phyloP scores from a whole-genome alignment of 2,329 filamentous ascomycete genomes.

The Beauveria pseudobassiana region DNA sequence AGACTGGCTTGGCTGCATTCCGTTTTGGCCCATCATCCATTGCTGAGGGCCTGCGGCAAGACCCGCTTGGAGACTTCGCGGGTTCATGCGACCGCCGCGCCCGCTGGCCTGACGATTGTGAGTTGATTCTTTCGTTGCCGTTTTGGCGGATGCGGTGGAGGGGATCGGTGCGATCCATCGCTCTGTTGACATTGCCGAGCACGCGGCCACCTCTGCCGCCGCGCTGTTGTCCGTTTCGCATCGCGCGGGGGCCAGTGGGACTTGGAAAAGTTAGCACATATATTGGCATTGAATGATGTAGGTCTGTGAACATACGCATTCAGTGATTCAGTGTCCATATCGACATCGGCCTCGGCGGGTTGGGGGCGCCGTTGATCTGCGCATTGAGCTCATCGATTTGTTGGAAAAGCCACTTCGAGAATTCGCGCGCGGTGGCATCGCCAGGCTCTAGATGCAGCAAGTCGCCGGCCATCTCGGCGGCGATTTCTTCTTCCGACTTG shows the following conservation, averaged over 20 bases:
- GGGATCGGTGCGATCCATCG: slow-evolving; percentile 72
- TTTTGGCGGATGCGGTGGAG: slow-evolving; percentile 72
- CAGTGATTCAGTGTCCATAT: slow-evolving; percentile 61
- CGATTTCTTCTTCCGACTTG: slow-evolving; percentile 85
- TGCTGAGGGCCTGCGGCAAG: slow-evolving; percentile 30
- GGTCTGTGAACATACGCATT: slow-evolving; percentile 48
- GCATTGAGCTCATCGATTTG: slow-evolving; percentile 64
- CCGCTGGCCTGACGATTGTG: slow-evolving; percentile 57
- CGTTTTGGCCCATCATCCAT: slow-evolving; percentile 38
- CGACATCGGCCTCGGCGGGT: slow-evolving; percentile 25
- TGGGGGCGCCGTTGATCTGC: slow-evolving; percentile 46
- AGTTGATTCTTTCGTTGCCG: slow-evolving; percentile 73
- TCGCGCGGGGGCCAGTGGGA: slow-evolving; percentile 89
- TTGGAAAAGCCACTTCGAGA: slow-evolving; percentile 89
- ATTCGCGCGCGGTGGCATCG: slow-evolving; percentile 73
- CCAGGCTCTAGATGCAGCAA: slow-evolving; percentile 75
- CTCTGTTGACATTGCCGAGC: slow-evolving; percentile 76
- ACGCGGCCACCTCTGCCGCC: slow-evolving; percentile 69
- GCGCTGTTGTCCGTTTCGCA: slow-evolving; percentile 66
- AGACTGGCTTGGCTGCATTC: slow-evolving; percentile 36
- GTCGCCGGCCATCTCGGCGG: slow-evolving; percentile 79
- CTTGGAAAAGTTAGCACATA: slow-evolving; percentile 45
- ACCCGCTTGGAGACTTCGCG: slow-evolving; percentile 44
- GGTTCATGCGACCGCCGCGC: slow-evolving; percentile 43
- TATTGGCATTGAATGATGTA: no score